phyloP scores from a whole-genome alignment of 208 protist species.

The Spongospora subterranea region DNA sequence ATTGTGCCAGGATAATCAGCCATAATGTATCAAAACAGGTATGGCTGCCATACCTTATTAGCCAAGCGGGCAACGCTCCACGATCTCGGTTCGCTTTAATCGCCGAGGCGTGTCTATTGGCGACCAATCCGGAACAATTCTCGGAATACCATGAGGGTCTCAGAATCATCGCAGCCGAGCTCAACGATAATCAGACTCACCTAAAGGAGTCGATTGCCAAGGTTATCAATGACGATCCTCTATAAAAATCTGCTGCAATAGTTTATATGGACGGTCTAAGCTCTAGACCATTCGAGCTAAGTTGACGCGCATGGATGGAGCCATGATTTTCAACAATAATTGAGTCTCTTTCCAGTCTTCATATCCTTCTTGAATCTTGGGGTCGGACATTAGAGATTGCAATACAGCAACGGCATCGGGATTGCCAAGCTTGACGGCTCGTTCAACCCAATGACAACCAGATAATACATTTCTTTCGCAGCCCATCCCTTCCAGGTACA shows the following conservation, averaged over 20 bases:
- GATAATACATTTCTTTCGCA: background rate
- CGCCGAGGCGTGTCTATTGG: background rate
- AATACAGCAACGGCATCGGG: background rate
- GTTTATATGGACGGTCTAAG: too few relatives aligned
- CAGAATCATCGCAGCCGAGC: too few relatives aligned
- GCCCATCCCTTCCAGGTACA: conserved; percentile 46
- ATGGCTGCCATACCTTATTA: background rate
- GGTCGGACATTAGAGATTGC: background rate
- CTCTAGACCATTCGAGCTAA: too few relatives aligned
- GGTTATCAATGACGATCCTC: background rate
- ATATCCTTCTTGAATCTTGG: background rate
- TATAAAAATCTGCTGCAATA: too few relatives aligned
- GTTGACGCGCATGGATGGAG: background rate
- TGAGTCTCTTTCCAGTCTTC: background rate
- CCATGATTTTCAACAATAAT: conserved; percentile 14
- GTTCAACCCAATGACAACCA: conserved; percentile 3
- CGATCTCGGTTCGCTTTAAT: background rate
- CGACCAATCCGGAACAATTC: background rate
- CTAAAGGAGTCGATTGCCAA: background rate
- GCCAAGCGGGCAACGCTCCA: background rate
- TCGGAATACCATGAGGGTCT: background rate
- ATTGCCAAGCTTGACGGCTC: background rate
- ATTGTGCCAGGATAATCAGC: conserved; percentile 20
- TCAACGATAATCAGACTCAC: background rate
- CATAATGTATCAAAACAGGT: background rate